Evolutionary conservation across 352 stramenopile genomes (phyloP).

Genomic region (Phytopythium cucurbitacearum): DNA sequence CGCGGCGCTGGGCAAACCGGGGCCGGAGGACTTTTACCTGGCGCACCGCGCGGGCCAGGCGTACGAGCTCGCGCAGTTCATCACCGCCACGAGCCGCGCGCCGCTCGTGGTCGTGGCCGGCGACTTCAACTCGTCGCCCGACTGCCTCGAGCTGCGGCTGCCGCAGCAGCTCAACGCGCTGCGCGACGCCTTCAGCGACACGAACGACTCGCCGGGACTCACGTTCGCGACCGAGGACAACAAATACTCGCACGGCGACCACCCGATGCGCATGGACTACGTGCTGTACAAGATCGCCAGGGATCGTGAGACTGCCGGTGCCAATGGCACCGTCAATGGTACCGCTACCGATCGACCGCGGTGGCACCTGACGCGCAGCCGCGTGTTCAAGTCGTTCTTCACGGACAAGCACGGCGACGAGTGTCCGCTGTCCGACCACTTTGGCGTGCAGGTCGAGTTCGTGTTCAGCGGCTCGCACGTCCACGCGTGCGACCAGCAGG

Average conservation of each 20-base stretch:
- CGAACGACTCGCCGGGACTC: constrained; percentile 46
- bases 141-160: constrained; percentile 66
- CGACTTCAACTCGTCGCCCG: constrained; percentile 79
- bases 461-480: constrained; percentile 28
- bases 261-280: constrained; percentile 86
- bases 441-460: constrained; percentile 71
- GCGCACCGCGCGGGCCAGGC: constrained; percentile 59
- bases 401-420: constrained; percentile 53
- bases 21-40: constrained; percentile 61
- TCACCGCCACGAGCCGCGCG: constrained; percentile 51
- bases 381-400: constrained; percentile 80
- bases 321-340: no score
- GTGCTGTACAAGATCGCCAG: constrained; percentile 62
- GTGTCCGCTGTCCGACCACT: constrained; percentile 72
- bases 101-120: constrained; percentile 58
- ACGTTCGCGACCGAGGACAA: constrained; percentile 79
- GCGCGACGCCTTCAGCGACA: constrained; percentile 70
- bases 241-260: constrained; percentile 74
- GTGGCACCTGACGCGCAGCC: constrained; percentile 56
- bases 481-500: constrained; percentile 29
- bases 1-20: constrained; percentile 60
- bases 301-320: not conserved
- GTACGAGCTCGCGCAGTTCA: constrained; percentile 75
- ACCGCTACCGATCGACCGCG: constrained; percentile 1
- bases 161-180: constrained; percentile 44